phyloP scores from a whole-genome alignment of 306 rosid genomes.

The Rosa rugosa region DNA sequence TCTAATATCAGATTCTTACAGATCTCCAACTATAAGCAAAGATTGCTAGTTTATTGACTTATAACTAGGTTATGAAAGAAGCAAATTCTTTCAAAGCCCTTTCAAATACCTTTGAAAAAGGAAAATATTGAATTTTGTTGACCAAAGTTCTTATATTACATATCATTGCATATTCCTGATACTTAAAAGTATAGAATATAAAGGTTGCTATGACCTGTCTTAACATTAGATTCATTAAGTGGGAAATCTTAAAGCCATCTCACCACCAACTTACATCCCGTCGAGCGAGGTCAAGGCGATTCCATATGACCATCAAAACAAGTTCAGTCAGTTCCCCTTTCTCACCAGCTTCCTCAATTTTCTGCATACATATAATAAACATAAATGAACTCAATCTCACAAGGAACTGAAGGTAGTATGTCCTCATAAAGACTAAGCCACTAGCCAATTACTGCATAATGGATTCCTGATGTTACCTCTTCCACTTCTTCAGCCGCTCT shows the following conservation, averaged over 20 bases:
- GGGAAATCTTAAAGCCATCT: slow-evolving; percentile 5
- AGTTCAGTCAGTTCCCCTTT: slow-evolving; percentile 90
- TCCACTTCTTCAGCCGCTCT: slow-evolving; percentile 90
- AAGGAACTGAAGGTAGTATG: background rate
- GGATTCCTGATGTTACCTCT: slow-evolving; percentile 49
- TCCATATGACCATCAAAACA: slow-evolving; percentile 94
- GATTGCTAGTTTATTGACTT: background rate
- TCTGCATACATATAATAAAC: slow-evolving; percentile 44
- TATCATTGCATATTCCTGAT: background rate
- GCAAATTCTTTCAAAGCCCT: background rate
- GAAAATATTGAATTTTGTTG: background rate
- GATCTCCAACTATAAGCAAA: background rate
- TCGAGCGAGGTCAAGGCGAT: slow-evolving; percentile 95
- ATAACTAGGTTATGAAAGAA: background rate
- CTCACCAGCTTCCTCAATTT: slow-evolving; percentile 94
- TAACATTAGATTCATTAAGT: background rate
- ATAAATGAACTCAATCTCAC: background rate
- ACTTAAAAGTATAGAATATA: background rate
- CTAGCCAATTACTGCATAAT: background rate
- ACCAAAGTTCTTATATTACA: background rate
- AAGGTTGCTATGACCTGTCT: background rate
- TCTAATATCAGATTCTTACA: background rate
- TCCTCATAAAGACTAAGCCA: background rate
- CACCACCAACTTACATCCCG: slow-evolving; percentile 72
- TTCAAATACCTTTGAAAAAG: background rate